Evolutionary conservation across 1,139 yeast genomes (phyloP).

Genomic region (Schwanniomyces etchellsii): DNA sequence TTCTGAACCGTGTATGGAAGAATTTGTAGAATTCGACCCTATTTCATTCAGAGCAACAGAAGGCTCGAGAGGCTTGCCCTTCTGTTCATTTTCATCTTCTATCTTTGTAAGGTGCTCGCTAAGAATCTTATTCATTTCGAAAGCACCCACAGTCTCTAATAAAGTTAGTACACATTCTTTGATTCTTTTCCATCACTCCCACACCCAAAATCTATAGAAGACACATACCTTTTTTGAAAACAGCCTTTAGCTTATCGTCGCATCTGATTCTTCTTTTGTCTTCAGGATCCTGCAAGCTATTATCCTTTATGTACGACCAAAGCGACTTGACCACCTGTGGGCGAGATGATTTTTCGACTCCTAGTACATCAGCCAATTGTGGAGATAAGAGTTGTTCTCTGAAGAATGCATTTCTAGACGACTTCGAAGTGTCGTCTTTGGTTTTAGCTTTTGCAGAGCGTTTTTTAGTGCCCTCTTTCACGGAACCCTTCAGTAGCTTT

Average conservation of each 20-base stretch:
- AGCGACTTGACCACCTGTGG: conserved; percentile 67
- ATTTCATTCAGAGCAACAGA: no score
- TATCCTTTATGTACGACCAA: conserved; percentile 68
- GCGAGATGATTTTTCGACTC: conserved; percentile 42
- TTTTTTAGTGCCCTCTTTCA: conserved; percentile 2
- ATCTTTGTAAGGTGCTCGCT: conserved; percentile 39
- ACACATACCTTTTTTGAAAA: conserved; percentile 49
- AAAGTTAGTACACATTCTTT: conserved; percentile 14
- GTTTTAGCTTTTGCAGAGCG: conserved; percentile 2
- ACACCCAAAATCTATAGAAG: background rate
- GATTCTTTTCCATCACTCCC: background rate
- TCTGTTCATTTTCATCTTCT: no score
- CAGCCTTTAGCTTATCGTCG: conserved; percentile 53
- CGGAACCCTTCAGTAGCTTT: no score
- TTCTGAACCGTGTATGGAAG: no score
- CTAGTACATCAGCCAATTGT: conserved; percentile 42
- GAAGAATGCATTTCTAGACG: conserved; percentile 27
- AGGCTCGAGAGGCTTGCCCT: no score
- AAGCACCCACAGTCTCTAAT: conserved; percentile 48
- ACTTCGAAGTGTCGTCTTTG: background rate
- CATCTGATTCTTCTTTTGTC: conserved; percentile 66
- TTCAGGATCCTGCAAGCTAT: conserved; percentile 62
- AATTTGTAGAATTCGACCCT: no score
- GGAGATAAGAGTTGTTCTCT: conserved; percentile 42
- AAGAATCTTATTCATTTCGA: conserved; percentile 61